A percentile compares a stretch with the other conserved stretches of the same genome.
These are phyloP conservation scores for Phytophthora sansomeana DNA, from an alignment of 352 stramenopile genomes.

Conservation along the genomic window DNA sequence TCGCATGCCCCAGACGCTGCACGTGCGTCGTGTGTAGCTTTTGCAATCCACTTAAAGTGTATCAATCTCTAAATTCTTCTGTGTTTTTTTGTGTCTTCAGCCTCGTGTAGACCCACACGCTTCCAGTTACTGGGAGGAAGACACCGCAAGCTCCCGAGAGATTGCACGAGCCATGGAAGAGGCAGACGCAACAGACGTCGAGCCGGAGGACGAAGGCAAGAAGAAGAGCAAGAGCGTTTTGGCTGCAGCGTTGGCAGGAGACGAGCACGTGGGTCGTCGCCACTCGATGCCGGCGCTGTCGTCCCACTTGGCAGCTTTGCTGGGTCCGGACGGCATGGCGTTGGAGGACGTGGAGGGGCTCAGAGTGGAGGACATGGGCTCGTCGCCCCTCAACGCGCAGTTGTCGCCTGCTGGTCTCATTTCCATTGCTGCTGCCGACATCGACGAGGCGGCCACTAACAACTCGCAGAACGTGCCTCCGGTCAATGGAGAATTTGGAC, in stretches of 20 bases:
- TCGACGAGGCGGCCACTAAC: slow-evolving; percentile 68
- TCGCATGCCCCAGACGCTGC: slow-evolving; percentile 78
- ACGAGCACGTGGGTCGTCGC: slow-evolving; percentile 27
- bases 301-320: slow-evolving; percentile 40
- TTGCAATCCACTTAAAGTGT: background rate
- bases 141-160: slow-evolving; percentile 72
- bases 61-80: slow-evolving; percentile 5
- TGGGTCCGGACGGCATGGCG: slow-evolving; percentile 49
- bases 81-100: slow-evolving; percentile 33
- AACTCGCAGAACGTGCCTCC: slow-evolving; percentile 37
- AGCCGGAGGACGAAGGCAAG: slow-evolving; percentile 46
- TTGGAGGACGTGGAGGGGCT: slow-evolving; percentile 60
- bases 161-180: slow-evolving; percentile 75
- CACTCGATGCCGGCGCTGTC: slow-evolving; percentile 26
- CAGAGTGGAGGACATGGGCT: slow-evolving; percentile 55
- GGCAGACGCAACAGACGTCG: slow-evolving; percentile 46
- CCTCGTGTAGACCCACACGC: slow-evolving; percentile 70
- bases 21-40: slow-evolving; percentile 48
- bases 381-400: slow-evolving; percentile 56
- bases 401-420: slow-evolving; percentile 81
- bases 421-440: slow-evolving; percentile 84
- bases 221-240: slow-evolving; percentile 52
- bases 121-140: slow-evolving; percentile 83
- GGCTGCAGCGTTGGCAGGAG: slow-evolving; percentile 32
- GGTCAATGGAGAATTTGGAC: slow-evolving; percentile 63